Base-by-base conservation (phyloP, 78 protist genomes). In the Dictyostelium intermedium region DNA sequence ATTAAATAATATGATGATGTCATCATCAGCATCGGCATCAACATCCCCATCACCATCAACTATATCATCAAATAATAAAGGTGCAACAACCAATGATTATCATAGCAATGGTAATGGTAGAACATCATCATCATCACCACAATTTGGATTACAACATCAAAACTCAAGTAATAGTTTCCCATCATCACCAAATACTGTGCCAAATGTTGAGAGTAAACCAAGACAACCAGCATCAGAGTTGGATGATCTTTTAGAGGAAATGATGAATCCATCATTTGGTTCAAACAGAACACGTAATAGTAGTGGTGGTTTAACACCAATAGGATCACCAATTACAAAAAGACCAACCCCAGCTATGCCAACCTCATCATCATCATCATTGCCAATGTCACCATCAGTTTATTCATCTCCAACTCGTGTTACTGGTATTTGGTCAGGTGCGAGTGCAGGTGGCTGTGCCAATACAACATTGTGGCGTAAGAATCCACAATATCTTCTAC, bases 261-360 rank as follows among this genome's bases (percentile, higher is more conserved):
- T 89, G 94, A n/a, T 89, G 35, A 89, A 81, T n/a, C 94, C 94
- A 89, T 78, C 94, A 11, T 89, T 89, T 80, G 94, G 94, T 9
- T 39, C 43, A 56, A 43, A 74, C 3, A 87, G 81, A 66, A 6
- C 66, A 56, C 66, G 66, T 56, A 66, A 66, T 66, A 25, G 74
- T 66, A 66, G 74, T 27, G 74, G 74, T 11, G 82, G 93, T 13
- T 25, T 89, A 20, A 89, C 93, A 47, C 93, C 93, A 41, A 80
- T 61, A 5, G 82, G 87, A n/a, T 89, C 94, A 50, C 94, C 94
- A 45, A 41, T 43, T 35, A 7, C 82, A 3, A 39, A 43, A 23
- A 83, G 72, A 66, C 34, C 34, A 37, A 37, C 34, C 6, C 45
- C 53, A 30, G 6, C 66, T 4, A 56, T 56, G 66, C 37, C 69